Base-by-base conservation (phyloP, 495 filamentous ascomycete genomes). In the Bathelium albidoporum region DNA sequence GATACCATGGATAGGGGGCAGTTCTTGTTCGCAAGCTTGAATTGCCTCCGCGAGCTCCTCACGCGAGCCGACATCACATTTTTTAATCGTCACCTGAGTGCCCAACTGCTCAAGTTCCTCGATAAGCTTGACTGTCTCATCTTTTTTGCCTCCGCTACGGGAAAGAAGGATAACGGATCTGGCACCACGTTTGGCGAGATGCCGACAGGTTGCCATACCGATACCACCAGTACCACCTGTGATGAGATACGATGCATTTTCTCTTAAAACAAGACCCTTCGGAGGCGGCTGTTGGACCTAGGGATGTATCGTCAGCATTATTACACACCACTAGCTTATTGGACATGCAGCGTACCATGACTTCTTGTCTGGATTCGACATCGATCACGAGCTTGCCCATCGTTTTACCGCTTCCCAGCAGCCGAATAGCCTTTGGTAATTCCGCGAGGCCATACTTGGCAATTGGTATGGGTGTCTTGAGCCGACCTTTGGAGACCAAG, bases 311-410 rank as follows among this genome's bases (percentile, higher is more conserved):
- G 44, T 49, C 44, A 49, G 44, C 44, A 16, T 20, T 16, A 49
- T 20, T 16, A 20, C 10, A 49, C 44, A 12, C 5, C 22, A 49
- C 44, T 18, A 41, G 36, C 36, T 49, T 20, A 20, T 20, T 49
- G 16, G 14, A 20, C 16, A 16, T 20, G 44, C n/a, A 16, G 22
- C 44, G 44, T 49, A 49, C 44, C 44, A 49, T 49, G 12, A 49
- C 44, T 20, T 49, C 44, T 20, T 49, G 44, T 20, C 44, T 49
- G n/a, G 62, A 61, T 22, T 68, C 62, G 0, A 75, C 73, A 20
- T 77, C 72, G 12, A 88, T 70, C 11, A 87, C 78, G 10, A 84
- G 66, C 70, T 88, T 88, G 2, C 86, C 85, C 18, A 78, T 70
- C 2, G 78, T 70, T 41, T 79, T 81, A 31, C 81, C 83, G 18